Evolutionary conservation across 805 yeast species (phyloP).

Genomic region (Maudiozyma turicensis): DNA sequence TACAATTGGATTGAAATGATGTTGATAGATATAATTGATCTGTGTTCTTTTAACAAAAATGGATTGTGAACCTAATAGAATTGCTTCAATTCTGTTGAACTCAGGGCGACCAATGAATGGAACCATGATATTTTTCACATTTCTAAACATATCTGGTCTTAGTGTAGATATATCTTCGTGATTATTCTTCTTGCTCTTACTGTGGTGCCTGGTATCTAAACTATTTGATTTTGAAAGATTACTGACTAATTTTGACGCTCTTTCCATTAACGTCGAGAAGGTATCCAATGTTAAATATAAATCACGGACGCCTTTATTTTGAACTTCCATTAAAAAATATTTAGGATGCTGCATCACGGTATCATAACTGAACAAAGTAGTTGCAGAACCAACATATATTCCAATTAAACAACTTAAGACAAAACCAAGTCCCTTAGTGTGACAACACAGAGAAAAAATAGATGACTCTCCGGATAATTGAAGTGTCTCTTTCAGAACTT

Average conservation of each 20-base stretch:
- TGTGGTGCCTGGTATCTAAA: background rate
- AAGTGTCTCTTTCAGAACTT: slow-evolving; percentile 85
- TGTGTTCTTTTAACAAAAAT: slow-evolving; percentile 60
- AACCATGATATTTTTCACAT: slow-evolving; percentile 74
- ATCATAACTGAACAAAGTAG: slow-evolving; percentile 68
- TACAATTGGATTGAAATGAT: slow-evolving; percentile 72
- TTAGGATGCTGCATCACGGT: slow-evolving; percentile 70
- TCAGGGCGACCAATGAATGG: slow-evolving; percentile 71
- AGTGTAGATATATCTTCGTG: slow-evolving; percentile 9
- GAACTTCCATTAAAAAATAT: slow-evolving; percentile 56
- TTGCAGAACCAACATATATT: slow-evolving; percentile 75
- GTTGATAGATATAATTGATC: slow-evolving; percentile 68
- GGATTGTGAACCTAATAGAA: slow-evolving; percentile 52
- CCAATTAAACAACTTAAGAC: slow-evolving; percentile 79
- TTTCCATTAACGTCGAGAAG: slow-evolving; percentile 63
- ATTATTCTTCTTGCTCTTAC: slow-evolving; percentile 4
- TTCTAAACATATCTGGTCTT: slow-evolving; percentile 34
- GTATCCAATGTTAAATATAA: slow-evolving; percentile 76
- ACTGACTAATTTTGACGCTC: slow-evolving; percentile 41
- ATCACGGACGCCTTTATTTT: slow-evolving; percentile 76
- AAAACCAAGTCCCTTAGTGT: slow-evolving; percentile 79
- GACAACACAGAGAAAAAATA: slow-evolving; percentile 77
- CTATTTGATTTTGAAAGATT: slow-evolving; percentile 1
- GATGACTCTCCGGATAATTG: slow-evolving; percentile 65
- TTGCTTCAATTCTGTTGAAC: slow-evolving; percentile 43